Base-by-base conservation (phyloP, 768 basidiomycete genomes). In the Austroboletus festivus region DNA sequence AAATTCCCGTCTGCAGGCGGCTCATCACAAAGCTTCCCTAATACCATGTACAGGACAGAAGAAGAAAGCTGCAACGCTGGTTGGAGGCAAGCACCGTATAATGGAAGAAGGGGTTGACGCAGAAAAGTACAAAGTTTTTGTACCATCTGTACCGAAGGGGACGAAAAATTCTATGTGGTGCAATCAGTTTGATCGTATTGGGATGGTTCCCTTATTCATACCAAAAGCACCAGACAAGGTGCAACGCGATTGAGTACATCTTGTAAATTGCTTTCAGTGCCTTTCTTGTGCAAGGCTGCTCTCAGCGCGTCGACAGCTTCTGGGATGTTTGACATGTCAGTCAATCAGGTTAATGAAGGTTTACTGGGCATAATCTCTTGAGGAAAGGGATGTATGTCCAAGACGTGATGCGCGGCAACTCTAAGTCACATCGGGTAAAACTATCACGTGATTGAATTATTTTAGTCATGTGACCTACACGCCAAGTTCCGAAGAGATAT, bases 221-320 rank as follows among this genome's bases (percentile, higher is more conserved):
- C 79, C 47, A 80, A 67, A 35, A 79, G 64, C 9, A 68, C 63
- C 19, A 73, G 51, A 48, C 66, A 71, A 6, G 77, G 75, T 44
- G 72, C 61, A 33, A 80, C 53, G 23, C 74, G 71, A 42, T 64
- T 58, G 26, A 76, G 61, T 9, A 67, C 63, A 35, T 73, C 69
- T 26, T 65, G 54, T 5, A 71, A 48, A 30, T 61, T 63, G 21
- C 55, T 55, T 38, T 64, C 64, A 26, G 60, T 56, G 15, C 62
- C 64, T 16, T 58, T 53, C 48, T 69, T 65, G 35, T 47, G 49
- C 1, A 70, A 55, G 11, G 64, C 56, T 15, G 45, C 50, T 39
- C 68, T 64, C 31, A 80, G 64, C 5, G 50, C 43, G 16, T 68
- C 53, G 7, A 69, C 49, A 3, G 73, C 67, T 19, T 60, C 51